These are phyloP conservation scores for Fusarium dlaminii DNA, from an alignment of 2,329 filamentous ascomycete species.

Conservation along the genomic window DNA sequence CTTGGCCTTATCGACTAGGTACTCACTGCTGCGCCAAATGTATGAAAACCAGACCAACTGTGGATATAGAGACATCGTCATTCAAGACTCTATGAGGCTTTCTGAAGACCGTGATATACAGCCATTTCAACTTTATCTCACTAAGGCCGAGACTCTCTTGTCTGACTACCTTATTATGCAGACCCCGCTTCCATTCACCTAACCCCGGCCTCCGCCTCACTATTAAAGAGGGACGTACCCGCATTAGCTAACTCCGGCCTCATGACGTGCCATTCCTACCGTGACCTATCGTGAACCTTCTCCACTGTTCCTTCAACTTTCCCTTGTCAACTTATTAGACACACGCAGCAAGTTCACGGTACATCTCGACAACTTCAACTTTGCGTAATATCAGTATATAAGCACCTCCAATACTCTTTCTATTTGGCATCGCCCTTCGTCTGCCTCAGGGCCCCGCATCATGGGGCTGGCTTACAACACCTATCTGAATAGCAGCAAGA, in stretches of 20 bases:
- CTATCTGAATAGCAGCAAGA: slow-evolving; percentile 85
- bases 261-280: slow-evolving; percentile 35
- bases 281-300: slow-evolving; percentile 3
- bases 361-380: neutral
- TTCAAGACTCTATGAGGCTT: neutral
- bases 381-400: neutral
- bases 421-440: neutral
- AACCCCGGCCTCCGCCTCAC: slow-evolving; percentile 13
- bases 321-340: slow-evolving; percentile 1
- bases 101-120: neutral
- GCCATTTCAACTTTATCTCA: neutral
- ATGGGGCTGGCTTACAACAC: slow-evolving; percentile 95
- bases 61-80: neutral
- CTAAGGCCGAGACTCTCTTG: neutral
- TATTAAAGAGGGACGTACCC: slow-evolving; percentile 1
- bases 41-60: neutral
- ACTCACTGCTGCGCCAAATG: neutral
- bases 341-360: neutral
- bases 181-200: slow-evolving; percentile 5
- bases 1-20: too few relatives aligned
- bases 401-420: neutral
- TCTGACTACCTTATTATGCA: neutral
- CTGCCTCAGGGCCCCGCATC: slow-evolving; percentile 32
- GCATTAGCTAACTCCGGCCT: slow-evolving; percentile 28
- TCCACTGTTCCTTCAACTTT: slow-evolving; percentile 10